Evolutionary conservation across 345 rosid species (phyloP), one percentile per base, ranked within the genome.

Genomic region (Melaleuca alternifolia): DNA sequence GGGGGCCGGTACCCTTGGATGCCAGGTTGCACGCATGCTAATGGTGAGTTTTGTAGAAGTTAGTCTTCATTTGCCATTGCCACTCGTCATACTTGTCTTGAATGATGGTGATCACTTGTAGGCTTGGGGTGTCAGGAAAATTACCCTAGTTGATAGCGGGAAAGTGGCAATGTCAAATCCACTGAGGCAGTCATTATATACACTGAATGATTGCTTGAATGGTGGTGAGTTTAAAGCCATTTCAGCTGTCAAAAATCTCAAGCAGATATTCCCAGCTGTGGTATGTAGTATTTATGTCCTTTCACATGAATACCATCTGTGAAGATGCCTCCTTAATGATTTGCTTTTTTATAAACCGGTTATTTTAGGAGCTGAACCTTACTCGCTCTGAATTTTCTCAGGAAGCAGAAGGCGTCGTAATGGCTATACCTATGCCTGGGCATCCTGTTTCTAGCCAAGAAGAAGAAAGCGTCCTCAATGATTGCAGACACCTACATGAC

Each of bases 351-450:
- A 51, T 50, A 41, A 84, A 44, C 86, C 23, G n/a, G 12, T 23
- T 59, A 12, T n/a, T 23, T 21, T 56, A 44, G 16, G 6, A 59
- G 28, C 59, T 51, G 37, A 83, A 18, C 46, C 46, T 28, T n/a
- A 37, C 10, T 71, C 0, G 4, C 81, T 10, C 81, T 50, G 37
- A 37, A 23, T 33, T 85, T 75, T 88, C 61, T 86, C 87, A 95
- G 96, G 98, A 94, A 89, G 96, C 98, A 65, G 94, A 92, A 90
- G 95, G 95, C 50, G 88, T 94, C 87, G 94, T 95, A 52, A 95
- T 94, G 99, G 95, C 96, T 86, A 96, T 96, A 88, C 99, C 98
- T 15, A 97, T 97, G 99, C 99, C 99, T 15, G 99, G 99, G 48
- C 98, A 96, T 93, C 98, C 99, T 33, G 91, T 94, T 44, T 76